Percentiles rank a stretch among this genome's conserved stretches.
phyloP scores from a whole-genome alignment of 495 filamentous ascomycete genomes.

The Aspergillus bertholletiae region DNA sequence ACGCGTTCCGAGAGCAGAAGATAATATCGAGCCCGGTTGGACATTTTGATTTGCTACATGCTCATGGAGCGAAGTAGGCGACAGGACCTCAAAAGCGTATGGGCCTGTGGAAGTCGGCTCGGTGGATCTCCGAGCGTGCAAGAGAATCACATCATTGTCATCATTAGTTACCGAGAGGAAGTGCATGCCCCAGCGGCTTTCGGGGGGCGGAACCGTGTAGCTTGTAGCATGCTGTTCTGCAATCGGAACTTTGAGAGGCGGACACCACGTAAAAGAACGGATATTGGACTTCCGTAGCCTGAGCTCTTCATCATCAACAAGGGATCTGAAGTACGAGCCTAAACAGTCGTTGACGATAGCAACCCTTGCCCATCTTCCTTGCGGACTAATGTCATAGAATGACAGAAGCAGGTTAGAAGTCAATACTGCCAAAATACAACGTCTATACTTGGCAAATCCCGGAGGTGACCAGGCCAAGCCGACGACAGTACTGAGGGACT shows the following conservation, averaged over 20 bases:
- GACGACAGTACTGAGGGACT: conserved; percentile 50
- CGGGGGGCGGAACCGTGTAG: conserved; percentile 8
- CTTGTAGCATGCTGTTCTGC: neutral
- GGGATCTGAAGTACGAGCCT: conserved; percentile 16
- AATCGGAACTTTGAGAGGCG: conserved; percentile 26
- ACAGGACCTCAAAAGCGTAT: conserved; percentile 25
- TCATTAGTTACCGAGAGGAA: conserved; percentile 39
- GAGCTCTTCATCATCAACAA: conserved; percentile 7
- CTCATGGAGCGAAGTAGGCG: conserved; percentile 15
- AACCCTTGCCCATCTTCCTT: conserved; percentile 43
- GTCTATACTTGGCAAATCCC: conserved; percentile 54
- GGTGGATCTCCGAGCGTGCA: conserved; percentile 15
- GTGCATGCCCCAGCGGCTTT: conserved; percentile 41
- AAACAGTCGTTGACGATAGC: conserved; percentile 39
- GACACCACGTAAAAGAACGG: conserved; percentile 42
- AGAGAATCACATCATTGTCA: conserved; percentile 36
- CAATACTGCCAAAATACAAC: conserved; percentile 56
- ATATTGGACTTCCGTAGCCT: conserved; percentile 28
- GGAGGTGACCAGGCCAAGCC: conserved; percentile 58
- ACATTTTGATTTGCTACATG: conserved; percentile 4
- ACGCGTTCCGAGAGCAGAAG: conserved; percentile 20
- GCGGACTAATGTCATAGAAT: conserved; percentile 38
- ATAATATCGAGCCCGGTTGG: conserved; percentile 28
- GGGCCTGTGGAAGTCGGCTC: neutral
- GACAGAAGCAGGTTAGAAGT: conserved; percentile 54